Conservation (phyloP, 2,329 filamentous ascomycete genomes). For the Beauveria sp. region DNA sequence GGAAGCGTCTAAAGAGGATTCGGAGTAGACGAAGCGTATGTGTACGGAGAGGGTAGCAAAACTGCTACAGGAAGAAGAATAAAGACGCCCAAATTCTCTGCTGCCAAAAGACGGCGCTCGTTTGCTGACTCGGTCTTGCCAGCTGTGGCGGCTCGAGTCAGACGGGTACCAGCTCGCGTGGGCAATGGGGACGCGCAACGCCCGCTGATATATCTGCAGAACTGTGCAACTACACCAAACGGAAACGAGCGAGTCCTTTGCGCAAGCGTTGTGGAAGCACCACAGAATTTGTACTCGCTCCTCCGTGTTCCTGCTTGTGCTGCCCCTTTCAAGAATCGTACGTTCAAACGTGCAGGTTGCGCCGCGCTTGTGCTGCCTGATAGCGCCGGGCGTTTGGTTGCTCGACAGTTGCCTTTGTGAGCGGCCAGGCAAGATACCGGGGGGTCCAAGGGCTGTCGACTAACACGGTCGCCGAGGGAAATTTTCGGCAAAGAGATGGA, state of each 20-base stretch:
- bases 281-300: not conserved
- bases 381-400: not conserved
- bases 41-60: not conserved
- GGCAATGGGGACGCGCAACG: not conserved
- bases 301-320: not conserved
- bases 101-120: not conserved
- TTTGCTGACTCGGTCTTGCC: not conserved
- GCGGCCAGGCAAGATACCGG: not conserved
- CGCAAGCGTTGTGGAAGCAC: not conserved
- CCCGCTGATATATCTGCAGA: not conserved
- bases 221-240: not conserved
- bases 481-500: not conserved
- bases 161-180: not conserved
- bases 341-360: not conserved
- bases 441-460: not conserved
- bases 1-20: not conserved
- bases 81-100: not conserved
- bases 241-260: not conserved
- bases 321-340: not conserved
- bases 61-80: not conserved
- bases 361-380: not conserved
- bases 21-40: not conserved
- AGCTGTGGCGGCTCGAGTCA: not conserved
- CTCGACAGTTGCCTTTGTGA: not conserved
- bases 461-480: not conserved